A percentile compares a stretch with the other conserved stretches of the same genome.
These are phyloP conservation scores for Daucus carota DNA, from an alignment of 129 eudicot species.

Conservation along the genomic window DH1_v3.0 NC_030387.2:27041501-27042000, in stretches of 20 bases:
- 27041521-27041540: conserved; percentile 56
- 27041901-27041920: conserved; percentile 47
- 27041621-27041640: conserved; percentile 36
- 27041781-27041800: conserved; percentile 47
- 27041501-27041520: conserved; percentile 54
- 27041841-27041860: conserved; percentile 56
- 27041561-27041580: conserved; percentile 27
- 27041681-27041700: conserved; percentile 55
- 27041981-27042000: conserved; percentile 76
- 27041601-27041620: conserved; percentile 55
- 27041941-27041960: conserved; percentile 60
- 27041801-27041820: conserved; percentile 33
- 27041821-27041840: conserved; percentile 63
- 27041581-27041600: conserved; percentile 43
- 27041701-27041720: conserved; percentile 35
- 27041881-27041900: conserved; percentile 90
- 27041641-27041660: conserved; percentile 54
- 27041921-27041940: conserved; percentile 76
- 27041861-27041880: conserved; percentile 42
- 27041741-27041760: conserved; percentile 28
- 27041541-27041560: conserved; percentile 32
- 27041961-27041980: conserved; percentile 86
- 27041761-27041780: conserved; percentile 52
- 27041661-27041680: conserved; percentile 48
- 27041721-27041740: conserved; percentile 22